These are phyloP conservation scores for Cutaneotrichosporon arboriforme DNA, from an alignment of 1,284 basidiomycete species.

Conservation along the genomic window DNA sequence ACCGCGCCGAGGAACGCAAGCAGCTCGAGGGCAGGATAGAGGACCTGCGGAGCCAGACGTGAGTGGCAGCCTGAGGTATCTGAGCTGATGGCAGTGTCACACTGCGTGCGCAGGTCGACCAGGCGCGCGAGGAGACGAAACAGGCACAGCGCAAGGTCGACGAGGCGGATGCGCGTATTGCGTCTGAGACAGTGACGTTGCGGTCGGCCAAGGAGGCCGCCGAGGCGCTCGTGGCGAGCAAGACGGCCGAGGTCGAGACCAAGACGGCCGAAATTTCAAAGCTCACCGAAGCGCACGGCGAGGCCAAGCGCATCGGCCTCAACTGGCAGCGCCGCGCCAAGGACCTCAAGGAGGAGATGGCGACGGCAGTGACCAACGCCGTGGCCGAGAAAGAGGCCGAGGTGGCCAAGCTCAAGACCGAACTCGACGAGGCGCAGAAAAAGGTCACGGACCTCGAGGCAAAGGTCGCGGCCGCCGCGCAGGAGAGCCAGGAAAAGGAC, in stretches of 20 bases:
- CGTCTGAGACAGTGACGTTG: conserved; percentile 28
- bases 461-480: conserved; percentile 26
- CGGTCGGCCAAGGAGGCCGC: conserved; percentile 35
- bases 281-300: conserved; percentile 22
- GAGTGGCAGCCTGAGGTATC: conserved; percentile 33
- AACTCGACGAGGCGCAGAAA: conserved; percentile 25
- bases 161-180: conserved; percentile 35
- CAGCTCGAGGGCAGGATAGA: conserved; percentile 74
- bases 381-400: conserved; percentile 26
- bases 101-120: conserved; percentile 63
- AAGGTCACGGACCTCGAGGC: conserved; percentile 32
- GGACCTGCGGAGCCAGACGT: conserved; percentile 72
- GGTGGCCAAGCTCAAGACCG: conserved; percentile 19
- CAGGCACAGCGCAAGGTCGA: conserved; percentile 26
- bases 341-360: conserved; percentile 8
- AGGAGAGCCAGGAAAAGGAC: conserved; percentile 24
- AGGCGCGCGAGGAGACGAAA: conserved; percentile 68
- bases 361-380: background rate
- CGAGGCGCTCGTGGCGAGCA: conserved; percentile 26
- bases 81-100: conserved; percentile 54
- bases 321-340: conserved; percentile 36
- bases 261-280: conserved; percentile 25
- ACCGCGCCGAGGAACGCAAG: conserved; percentile 69
- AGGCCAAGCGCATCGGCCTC: conserved; percentile 30
- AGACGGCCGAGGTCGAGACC: conserved; percentile 24